These are phyloP conservation scores for Dysphania ambrosioides DNA, from an alignment of 148 eudicot species.

Conservation along the genomic window DNA sequence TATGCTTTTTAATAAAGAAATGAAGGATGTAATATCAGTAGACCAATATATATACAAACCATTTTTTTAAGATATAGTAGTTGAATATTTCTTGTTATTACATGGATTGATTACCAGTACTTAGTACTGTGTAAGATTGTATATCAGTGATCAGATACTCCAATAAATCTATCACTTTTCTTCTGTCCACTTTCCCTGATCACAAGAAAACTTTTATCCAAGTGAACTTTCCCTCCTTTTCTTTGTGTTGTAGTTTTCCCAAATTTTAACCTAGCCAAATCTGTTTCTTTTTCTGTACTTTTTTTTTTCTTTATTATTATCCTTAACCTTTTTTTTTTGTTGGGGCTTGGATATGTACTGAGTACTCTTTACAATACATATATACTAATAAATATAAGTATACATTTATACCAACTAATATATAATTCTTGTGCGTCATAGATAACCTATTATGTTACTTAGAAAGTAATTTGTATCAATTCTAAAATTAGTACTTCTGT, in stretches of 20 bases:
- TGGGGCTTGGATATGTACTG: neutral
- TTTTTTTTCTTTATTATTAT: neutral
- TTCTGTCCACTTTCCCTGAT: neutral
- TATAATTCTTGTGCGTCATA: too few relatives aligned
- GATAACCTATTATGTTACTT: too few relatives aligned
- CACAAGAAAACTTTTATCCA: neutral
- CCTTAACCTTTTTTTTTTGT: conserved; percentile 1
- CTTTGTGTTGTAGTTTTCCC: neutral
- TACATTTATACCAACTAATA: too few relatives aligned
- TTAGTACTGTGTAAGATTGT: neutral
- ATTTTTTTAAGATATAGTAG: too few relatives aligned
- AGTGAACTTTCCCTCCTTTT: conserved; percentile 5
- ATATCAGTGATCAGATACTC: too few relatives aligned
- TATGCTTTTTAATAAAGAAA: neutral
- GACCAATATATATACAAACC: too few relatives aligned
- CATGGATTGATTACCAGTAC: too few relatives aligned
- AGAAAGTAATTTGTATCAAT: too few relatives aligned
- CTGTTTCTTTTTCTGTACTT: conserved; percentile 3
- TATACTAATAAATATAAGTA: too few relatives aligned
- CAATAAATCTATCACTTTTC: too few relatives aligned
- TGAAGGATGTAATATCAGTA: neutral
- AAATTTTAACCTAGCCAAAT: neutral
- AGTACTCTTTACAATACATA: neutral
- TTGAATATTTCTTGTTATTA: too few relatives aligned
- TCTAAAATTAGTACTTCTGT: too few relatives aligned